Base-by-base conservation (phyloP, 257 asterid species). In the Rehmannia glutinosa region DNA sequence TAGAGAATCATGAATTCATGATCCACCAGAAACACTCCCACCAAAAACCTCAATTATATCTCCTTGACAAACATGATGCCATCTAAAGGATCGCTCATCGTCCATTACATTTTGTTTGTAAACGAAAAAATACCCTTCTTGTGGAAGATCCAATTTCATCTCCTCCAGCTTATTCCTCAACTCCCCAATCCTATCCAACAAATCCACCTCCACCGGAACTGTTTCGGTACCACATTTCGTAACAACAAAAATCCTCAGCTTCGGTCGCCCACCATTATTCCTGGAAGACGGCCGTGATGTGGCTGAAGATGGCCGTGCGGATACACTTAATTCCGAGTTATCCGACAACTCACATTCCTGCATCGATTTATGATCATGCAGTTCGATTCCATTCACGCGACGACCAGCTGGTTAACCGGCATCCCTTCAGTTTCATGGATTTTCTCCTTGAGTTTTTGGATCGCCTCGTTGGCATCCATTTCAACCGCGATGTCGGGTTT, bases 21-120 rank as follows among this genome's bases (percentile, higher is more conserved):
- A 59, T 45, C 92, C 92, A 66, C 85, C 85, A 0, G 92, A 76
- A 62, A 90, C 77, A 52, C 78, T 82, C 20, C 97, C 97, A 56
- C 77, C 46, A 23, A 88, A 91, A 41, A 81, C 69, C 71, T 88
- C 96, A 65, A 91, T 80, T 5, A 82, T 75, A 50, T 86, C 95
- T 8, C 89, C 92, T 32, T 81, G 82, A 19, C 51, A 66, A 46
- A 91, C 96, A 27, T 70, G 76, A 32, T 91, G 91, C 93, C 95
- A 91, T 33, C 81, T 71, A n/a, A 91, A 84, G 7, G 89, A 81
- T 0, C 72, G 66, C 73, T 86, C 86, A 67, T 91, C 97, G 6
- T 84, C 89, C 96, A 91, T 91, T 43, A 91, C 92, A 50, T 72
- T 77, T 9, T 81, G 91, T 27, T 84, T 84, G 58, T 75, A 74